A percentile compares a stretch with the other conserved stretches of the same genome.
These are phyloP conservation scores for Blastocystis sp. DNA, from an alignment of 352 stramenopile genomes.

Conservation along the genomic window DNA sequence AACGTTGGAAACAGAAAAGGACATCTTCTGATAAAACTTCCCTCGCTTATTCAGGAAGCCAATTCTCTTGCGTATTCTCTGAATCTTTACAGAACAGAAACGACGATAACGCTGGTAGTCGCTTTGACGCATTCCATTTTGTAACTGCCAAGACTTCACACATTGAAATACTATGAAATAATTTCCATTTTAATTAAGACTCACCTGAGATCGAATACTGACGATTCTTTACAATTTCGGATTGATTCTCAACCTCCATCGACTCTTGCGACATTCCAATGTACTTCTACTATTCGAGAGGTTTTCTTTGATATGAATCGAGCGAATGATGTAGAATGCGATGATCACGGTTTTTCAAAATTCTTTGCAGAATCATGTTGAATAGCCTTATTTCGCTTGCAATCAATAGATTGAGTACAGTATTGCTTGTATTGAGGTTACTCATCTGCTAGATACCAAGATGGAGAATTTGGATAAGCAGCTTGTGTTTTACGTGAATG, in stretches of 20 bases:
- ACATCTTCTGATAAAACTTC: constrained; percentile 36
- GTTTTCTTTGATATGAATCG: background rate
- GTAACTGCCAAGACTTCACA: constrained; percentile 17
- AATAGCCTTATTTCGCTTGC: background rate
- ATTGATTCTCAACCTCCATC: background rate
- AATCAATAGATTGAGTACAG: background rate
- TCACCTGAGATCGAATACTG: constrained; percentile 12
- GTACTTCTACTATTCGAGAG: background rate
- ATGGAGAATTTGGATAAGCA: constrained; percentile 42
- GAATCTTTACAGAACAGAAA: constrained; percentile 41
- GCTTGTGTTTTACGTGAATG: constrained; percentile 47
- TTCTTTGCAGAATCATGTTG: background rate
- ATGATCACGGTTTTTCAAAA: background rate
- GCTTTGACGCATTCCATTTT: constrained; percentile 59
- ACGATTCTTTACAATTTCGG: background rate
- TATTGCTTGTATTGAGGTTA: background rate
- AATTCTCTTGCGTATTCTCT: constrained; percentile 23
- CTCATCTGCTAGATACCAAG: background rate
- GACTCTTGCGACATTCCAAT: background rate
- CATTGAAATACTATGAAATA: constrained; percentile 31
- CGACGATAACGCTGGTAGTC: constrained; percentile 45
- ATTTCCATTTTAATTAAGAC: background rate
- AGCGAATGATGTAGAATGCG: background rate
- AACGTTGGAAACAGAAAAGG: background rate
- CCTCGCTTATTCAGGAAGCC: constrained; percentile 21